These are phyloP conservation scores for Drechslerella coelobrocha DNA, from an alignment of 2,329 filamentous ascomycete species.

Conservation along the genomic window DNA sequence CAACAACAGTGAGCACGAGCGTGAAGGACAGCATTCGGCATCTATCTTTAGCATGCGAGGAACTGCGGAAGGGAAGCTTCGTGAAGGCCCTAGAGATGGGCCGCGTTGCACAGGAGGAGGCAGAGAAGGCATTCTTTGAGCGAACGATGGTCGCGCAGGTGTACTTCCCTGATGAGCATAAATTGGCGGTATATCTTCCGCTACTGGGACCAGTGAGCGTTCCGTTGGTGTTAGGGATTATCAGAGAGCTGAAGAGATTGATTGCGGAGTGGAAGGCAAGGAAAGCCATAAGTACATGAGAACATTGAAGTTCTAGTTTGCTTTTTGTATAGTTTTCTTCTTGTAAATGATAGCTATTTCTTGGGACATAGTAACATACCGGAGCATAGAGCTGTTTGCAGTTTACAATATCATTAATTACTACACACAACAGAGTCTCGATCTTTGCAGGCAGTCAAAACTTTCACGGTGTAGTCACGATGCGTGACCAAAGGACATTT, in stretches of 20 bases:
- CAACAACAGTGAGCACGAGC: constrained; percentile 81
- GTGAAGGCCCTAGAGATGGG: constrained; percentile 77
- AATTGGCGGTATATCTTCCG: constrained; percentile 93
- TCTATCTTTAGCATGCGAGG: constrained; percentile 76
- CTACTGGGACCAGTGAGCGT: constrained; percentile 89
- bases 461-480: constrained; percentile 3
- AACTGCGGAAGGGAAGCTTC: constrained; percentile 68
- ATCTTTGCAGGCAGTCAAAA: too few species aligned
- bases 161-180: constrained; percentile 98
- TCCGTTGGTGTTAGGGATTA: constrained; percentile 79
- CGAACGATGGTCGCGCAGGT: constrained; percentile 99
- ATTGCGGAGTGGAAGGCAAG: constrained; percentile 60
- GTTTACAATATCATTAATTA: too few species aligned
- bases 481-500: constrained; percentile 9
- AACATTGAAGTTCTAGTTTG: neutral
- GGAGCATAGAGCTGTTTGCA: too few species aligned
- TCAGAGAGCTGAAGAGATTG: constrained; percentile 79
- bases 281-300: neutral
- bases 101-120: constrained; percentile 82
- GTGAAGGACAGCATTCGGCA: constrained; percentile 80
- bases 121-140: constrained; percentile 95
- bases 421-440: too few species aligned
- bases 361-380: too few species aligned
- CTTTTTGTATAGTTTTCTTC: neutral
- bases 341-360: too few species aligned